phyloP scores from a whole-genome alignment of 176 grass and related monocot genomes.

The Hordeum marinum region DNA sequence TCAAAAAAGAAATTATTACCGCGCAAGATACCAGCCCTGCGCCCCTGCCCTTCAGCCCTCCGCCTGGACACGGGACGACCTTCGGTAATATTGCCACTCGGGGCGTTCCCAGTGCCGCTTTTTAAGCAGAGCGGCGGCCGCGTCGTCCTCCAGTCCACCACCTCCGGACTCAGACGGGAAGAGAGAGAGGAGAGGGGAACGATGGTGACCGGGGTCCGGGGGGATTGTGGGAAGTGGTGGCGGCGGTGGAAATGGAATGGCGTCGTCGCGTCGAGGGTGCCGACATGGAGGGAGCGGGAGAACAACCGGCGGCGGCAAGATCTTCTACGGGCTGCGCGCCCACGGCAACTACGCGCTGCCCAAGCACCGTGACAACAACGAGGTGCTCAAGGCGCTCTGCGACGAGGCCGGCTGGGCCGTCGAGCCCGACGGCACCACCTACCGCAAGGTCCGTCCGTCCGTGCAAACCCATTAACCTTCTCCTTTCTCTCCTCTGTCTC shows the following conservation, averaged over 20 bases:
- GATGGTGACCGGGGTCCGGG: too few species aligned
- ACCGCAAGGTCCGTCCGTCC: conserved; percentile 72
- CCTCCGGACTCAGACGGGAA: neutral
- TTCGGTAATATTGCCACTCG: neutral
- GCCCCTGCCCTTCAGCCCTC: neutral
- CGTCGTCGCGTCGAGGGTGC: conserved; percentile 36
- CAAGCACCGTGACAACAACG: conserved; percentile 99
- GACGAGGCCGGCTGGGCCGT: conserved; percentile 85
- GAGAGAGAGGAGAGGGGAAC: too few species aligned
- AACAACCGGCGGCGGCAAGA: conserved; percentile 95
- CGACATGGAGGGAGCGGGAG: conserved; percentile 93
- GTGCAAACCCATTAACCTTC: too few species aligned
- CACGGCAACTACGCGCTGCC: conserved; percentile 89
- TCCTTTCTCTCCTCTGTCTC: too few species aligned
- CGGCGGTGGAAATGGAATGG: too few species aligned
- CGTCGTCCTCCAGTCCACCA: neutral
- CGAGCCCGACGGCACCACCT: conserved; percentile 90
- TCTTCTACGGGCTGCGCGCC: conserved; percentile 73
- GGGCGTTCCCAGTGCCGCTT: neutral
- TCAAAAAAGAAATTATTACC: too few species aligned
- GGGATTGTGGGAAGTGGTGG: too few species aligned
- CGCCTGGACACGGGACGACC: rapidly evolving
- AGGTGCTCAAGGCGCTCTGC: conserved; percentile 98
- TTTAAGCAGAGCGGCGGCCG: neutral
- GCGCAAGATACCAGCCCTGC: neutral